Base-by-base conservation (phyloP, 2,329 filamentous ascomycete genomes). In the Fusarium torulosum region DNA sequence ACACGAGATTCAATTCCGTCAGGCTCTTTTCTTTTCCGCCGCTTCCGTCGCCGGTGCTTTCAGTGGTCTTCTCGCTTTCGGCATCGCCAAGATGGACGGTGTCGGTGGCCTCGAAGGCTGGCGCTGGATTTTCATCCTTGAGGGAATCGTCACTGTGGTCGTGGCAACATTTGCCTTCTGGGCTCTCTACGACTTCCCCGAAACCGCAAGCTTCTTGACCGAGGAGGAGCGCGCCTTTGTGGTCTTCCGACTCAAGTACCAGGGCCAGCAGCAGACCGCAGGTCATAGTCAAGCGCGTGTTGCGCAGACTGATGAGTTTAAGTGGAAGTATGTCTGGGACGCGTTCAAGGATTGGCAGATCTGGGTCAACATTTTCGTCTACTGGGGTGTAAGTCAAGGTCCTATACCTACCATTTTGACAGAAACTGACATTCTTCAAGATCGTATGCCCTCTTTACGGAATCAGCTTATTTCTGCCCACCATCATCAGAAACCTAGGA, bases 311-410 rank as follows among this genome's bases (percentile, higher is more conserved):
- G 93, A 96, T 69, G 85, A 90, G 47, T 96, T 96, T 76, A 85
- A 89, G 65, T 91, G 90, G 87, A 81, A 82, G 15, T 96, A 94
- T 74, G 87, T 96, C 59, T 89, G 88, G 85, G 84, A 87, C 9
- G 89, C 89, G 2, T 80, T 95, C 44, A 87, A 84, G 37, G 93
- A 97, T 73, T 96, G 91, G 90, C 95, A 97, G 78, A 94, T 93
- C 44, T 85, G 82, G 80, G 77, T 83, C 27, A 84, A 84, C 52
- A 79, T 90, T 6, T 80, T 90, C 49, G 86, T 91, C 33, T 88
- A 88, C 70, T 89, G 89, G 81, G 87, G 88, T 10, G 86, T 90
- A 76, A 79, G 82, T 79, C 13, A 17, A 46, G 3, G 4, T 13
- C 9, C 7, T 21, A 11, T 17, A 2, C 6, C 2, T 7, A 4